These are phyloP conservation scores for Vanderwaltozyma tropicalis DNA, from an alignment of 805 yeast species.

Conservation along the genomic window DNA sequence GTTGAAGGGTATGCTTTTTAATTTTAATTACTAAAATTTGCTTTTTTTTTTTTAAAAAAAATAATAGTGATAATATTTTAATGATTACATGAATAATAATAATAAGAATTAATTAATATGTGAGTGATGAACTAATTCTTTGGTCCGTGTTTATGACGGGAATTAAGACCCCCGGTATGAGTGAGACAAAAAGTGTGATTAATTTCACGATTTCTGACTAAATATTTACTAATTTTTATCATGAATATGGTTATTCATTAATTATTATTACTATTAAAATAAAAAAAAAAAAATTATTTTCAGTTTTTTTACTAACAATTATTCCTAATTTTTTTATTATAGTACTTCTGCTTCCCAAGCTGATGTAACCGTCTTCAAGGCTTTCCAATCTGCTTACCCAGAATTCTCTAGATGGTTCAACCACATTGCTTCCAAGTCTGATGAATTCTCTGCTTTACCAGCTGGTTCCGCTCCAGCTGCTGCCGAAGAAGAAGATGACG, in stretches of 20 bases:
- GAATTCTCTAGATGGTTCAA: constrained; percentile 96
- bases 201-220: constrained; percentile 33
- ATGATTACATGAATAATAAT: too few species aligned
- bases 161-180: constrained; percentile 93
- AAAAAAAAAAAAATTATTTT: not conserved
- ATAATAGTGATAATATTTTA: too few species aligned
- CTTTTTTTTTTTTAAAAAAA: too few species aligned
- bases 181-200: constrained; percentile 49
- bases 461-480: constrained; percentile 51
- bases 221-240: too few species aligned
- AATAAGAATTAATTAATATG: constrained; percentile 9
- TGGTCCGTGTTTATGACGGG: constrained; percentile 54
- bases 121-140: constrained; percentile 12
- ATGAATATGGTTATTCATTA: too few species aligned
- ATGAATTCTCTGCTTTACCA: constrained; percentile 73
- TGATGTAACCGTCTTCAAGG: constrained; percentile 87
- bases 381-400: constrained; percentile 87
- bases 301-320: constrained; percentile 2
- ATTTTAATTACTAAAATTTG: not conserved
- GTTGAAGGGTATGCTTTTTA: constrained; percentile 75
- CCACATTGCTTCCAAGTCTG: constrained; percentile 91
- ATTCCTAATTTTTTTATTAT: constrained; percentile 3
- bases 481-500: constrained; percentile 59
- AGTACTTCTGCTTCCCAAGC: constrained; percentile 91
- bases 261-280: not conserved